These are phyloP conservation scores for Oryza punctata DNA, from an alignment of 176 grass and related monocot species.

Conservation along the genomic window DNA sequence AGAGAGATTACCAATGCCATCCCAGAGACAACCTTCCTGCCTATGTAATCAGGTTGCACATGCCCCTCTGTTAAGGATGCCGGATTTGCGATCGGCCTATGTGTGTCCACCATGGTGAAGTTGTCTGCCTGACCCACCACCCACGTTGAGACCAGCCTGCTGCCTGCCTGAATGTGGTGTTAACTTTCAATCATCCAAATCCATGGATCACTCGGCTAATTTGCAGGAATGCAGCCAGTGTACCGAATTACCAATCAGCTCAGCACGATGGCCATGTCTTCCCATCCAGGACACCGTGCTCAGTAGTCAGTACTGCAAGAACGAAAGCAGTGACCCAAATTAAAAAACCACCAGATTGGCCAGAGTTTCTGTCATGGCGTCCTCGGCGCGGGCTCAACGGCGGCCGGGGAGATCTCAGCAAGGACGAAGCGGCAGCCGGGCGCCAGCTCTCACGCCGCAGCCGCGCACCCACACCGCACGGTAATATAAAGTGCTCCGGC, in stretches of 20 bases:
- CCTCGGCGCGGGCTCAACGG: neutral
- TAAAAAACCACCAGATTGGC: too few relatives aligned
- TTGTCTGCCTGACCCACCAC: conserved; percentile 33
- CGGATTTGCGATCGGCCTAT: conserved; percentile 28
- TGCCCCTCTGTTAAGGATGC: conserved; percentile 55
- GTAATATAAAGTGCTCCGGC: conserved; percentile 6
- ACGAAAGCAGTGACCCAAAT: too few relatives aligned
- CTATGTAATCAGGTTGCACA: conserved; percentile 48
- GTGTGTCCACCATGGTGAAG: conserved; percentile 49
- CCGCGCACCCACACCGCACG: neutral
- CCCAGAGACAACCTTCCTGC: conserved; percentile 40
- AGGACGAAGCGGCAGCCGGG: neutral
- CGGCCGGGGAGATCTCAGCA: conserved; percentile 23
- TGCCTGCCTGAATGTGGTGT: conserved; percentile 17
- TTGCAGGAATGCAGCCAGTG: conserved; percentile 8
- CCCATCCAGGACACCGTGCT: neutral
- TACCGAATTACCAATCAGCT: conserved; percentile 3
- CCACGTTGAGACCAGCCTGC: conserved; percentile 45
- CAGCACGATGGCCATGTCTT: neutral
- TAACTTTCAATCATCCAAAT: conserved; percentile 53
- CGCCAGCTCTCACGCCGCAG: conserved; percentile 4
- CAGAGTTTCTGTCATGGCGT: neutral
- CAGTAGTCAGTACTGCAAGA: neutral
- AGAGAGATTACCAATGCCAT: conserved; percentile 37
- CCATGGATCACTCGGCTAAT: conserved; percentile 6